Percentiles rank a stretch among this genome's conserved stretches.
phyloP scores from a whole-genome alignment of 2,329 filamentous ascomycete species.

The Monosporascus sp. region DNA sequence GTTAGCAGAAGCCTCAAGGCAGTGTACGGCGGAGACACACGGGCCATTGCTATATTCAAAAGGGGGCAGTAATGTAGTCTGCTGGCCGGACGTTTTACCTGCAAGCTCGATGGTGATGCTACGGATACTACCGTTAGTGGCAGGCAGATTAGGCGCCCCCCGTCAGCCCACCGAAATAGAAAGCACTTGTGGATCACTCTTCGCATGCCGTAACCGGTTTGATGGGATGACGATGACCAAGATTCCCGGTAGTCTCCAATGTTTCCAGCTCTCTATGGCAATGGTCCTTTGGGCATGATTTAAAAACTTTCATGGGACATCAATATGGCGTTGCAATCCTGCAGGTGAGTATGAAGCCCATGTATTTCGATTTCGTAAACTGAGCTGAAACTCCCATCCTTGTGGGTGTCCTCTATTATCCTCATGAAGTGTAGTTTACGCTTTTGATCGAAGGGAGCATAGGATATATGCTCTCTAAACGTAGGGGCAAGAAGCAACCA shows the following conservation, averaged over 20 bases:
- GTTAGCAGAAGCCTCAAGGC: no score
- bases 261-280: slow-evolving; percentile 2
- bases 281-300: neutral
- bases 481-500: slow-evolving; percentile 4
- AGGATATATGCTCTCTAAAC: neutral
- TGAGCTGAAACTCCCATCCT: slow-evolving; percentile 1
- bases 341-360: neutral
- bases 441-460: neutral
- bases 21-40: no score
- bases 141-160: slow-evolving; percentile 4
- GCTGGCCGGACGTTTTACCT: neutral
- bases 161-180: slow-evolving; percentile 12
- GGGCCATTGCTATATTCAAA: no score
- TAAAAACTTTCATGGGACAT: slow-evolving; percentile 6
- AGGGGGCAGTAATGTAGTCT: neutral
- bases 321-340: neutral
- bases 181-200: slow-evolving; percentile 1
- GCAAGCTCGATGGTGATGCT: neutral
- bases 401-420: neutral
- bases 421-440: slow-evolving; percentile 1
- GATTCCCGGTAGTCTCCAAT: neutral
- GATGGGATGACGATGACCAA: slow-evolving; percentile 6
- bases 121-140: neutral
- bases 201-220: slow-evolving; percentile 6
- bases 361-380: slow-evolving; percentile 5